A percentile compares a stretch with the other conserved stretches of the same genome.
Conservation (phyloP, 2,329 filamentous ascomycete genomes). For the Scedosporium minutisporum region DNA sequence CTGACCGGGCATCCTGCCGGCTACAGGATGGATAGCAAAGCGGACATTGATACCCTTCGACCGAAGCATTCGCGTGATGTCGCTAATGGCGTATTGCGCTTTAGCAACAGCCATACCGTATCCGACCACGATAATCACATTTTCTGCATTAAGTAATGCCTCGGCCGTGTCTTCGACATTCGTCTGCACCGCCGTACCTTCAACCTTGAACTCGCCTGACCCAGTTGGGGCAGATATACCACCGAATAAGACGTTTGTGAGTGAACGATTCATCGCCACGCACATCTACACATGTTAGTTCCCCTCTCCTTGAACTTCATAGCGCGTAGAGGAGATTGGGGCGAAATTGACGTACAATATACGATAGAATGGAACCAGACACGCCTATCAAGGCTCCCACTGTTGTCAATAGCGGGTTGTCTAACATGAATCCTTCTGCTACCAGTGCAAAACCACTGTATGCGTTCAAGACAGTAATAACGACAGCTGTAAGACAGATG, state of each 20-base stretch:
- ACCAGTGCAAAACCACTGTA: slow-evolving; percentile 87
- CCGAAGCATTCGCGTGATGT: slow-evolving; percentile 68
- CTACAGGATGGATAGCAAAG: slow-evolving; percentile 85
- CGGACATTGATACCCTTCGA: slow-evolving; percentile 69
- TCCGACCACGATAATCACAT: slow-evolving; percentile 80
- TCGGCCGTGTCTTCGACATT: slow-evolving; percentile 75
- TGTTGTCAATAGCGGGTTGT: slow-evolving; percentile 75
- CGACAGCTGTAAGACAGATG: slow-evolving; percentile 43
- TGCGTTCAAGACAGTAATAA: slow-evolving; percentile 82
- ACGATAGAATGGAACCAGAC: slow-evolving; percentile 79
- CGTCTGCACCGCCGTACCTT: slow-evolving; percentile 70
- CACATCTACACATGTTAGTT: slow-evolving; percentile 40
- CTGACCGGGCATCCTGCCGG: slow-evolving; percentile 85
- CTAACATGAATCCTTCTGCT: slow-evolving; percentile 84
- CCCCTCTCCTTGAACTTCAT: background rate
- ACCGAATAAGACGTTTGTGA: slow-evolving; percentile 85
- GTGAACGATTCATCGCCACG: slow-evolving; percentile 80
- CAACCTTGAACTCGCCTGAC: slow-evolving; percentile 58
- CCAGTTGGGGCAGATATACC: slow-evolving; percentile 59
- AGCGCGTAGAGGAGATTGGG: background rate
- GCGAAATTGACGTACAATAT: slow-evolving; percentile 37
- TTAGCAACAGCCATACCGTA: slow-evolving; percentile 95
- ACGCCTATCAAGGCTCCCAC: slow-evolving; percentile 83
- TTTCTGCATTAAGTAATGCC: slow-evolving; percentile 64
- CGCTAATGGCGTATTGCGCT: slow-evolving; percentile 81